phyloP scores from a whole-genome alignment of 305 asterid genomes.

The Fraxinus paxiana region DNA sequence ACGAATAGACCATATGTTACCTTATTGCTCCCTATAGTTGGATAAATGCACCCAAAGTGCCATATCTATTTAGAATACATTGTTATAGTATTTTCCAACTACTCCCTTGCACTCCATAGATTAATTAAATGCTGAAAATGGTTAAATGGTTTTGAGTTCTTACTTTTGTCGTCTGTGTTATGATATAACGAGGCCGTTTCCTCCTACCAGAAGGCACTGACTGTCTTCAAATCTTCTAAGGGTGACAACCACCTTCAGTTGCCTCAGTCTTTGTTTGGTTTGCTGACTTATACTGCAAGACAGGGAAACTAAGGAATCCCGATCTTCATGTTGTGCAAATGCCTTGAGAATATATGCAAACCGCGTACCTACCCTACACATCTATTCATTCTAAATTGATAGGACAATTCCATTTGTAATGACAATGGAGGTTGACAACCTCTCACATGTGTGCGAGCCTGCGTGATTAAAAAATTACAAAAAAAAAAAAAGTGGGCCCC shows the following conservation, averaged over 20 bases:
- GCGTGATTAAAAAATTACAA: no score
- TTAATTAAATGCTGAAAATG: background rate
- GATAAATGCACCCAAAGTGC: background rate
- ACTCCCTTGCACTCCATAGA: background rate
- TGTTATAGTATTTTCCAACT: background rate
- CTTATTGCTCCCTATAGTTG: background rate
- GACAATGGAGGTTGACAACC: no score
- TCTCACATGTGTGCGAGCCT: no score
- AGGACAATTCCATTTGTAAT: no score
- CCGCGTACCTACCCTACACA: slow-evolving; percentile 34
- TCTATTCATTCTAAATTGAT: background rate
- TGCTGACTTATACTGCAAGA: slow-evolving; percentile 84
- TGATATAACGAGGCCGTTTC: background rate
- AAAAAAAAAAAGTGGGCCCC: no score
- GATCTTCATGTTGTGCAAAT: slow-evolving; percentile 73
- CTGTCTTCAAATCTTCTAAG: slow-evolving; percentile 74
- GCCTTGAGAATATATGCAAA: slow-evolving; percentile 75
- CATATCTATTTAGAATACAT: background rate
- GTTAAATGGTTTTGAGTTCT: background rate
- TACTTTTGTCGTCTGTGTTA: no score
- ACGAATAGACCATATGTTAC: background rate
- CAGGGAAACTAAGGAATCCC: slow-evolving; percentile 79
- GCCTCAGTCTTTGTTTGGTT: slow-evolving; percentile 90
- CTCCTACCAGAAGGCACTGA: slow-evolving; percentile 94
- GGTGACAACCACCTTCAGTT: slow-evolving; percentile 91